phyloP scores from a whole-genome alignment of 768 basidiomycete genomes.

The Lactifluus piperatus region DNA sequence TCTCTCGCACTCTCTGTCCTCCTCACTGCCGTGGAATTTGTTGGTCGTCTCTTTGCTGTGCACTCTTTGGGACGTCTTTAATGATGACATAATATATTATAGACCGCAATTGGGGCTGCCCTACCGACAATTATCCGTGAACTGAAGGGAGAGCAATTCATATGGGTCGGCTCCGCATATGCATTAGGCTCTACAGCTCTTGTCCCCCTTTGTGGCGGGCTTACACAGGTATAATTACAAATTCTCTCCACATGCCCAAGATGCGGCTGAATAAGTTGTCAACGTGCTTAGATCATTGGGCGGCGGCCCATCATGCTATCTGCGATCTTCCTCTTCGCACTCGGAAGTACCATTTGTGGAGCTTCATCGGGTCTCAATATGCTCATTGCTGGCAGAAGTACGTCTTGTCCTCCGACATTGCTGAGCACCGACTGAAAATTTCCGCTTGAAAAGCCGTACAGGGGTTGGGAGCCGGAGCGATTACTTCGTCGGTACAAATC shows the following conservation, averaged over 20 bases:
- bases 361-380: slow-evolving; percentile 27
- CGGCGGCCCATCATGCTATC: slow-evolving; percentile 25
- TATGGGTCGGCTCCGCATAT: slow-evolving; percentile 24
- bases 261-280: not conserved
- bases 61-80: not conserved
- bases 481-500: slow-evolving; percentile 25
- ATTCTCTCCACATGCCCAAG: not conserved
- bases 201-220: slow-evolving; percentile 23
- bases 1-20: slow-evolving; percentile 12
- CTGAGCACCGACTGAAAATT: not conserved
- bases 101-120: slow-evolving; percentile 23
- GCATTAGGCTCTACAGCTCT: slow-evolving; percentile 25
- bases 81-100: not conserved
- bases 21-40: slow-evolving; percentile 9
- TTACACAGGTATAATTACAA: slow-evolving; percentile 16
- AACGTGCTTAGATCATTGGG: slow-evolving; percentile 24
- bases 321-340: no score
- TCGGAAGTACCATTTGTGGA: slow-evolving; percentile 31
- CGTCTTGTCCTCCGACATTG: slow-evolving; percentile 18
- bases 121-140: slow-evolving; percentile 28
- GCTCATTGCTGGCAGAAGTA: no score
- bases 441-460: slow-evolving; percentile 1
- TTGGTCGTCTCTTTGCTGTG: not conserved
- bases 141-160: slow-evolving; percentile 18
- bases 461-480: slow-evolving; percentile 26